Conservation (phyloP, 2,329 filamentous ascomycete species). For the Macroventuria anomochaeta region DNA sequence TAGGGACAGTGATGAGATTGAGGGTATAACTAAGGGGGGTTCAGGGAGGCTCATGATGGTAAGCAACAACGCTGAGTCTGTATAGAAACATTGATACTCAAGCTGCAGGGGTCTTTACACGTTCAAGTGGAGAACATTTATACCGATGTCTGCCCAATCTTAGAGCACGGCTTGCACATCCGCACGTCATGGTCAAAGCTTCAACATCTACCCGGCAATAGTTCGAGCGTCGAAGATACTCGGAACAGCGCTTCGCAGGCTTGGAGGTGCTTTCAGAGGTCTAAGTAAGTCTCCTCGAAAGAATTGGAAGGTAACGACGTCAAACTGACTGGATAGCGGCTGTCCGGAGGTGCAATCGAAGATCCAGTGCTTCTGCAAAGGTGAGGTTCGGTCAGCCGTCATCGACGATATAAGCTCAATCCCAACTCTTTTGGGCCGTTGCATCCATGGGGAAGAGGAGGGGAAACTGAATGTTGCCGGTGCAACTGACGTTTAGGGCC, state of each 20-base stretch:
- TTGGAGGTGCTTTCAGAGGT: not conserved
- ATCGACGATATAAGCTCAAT: not conserved
- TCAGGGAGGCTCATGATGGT: not conserved
- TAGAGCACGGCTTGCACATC: not conserved
- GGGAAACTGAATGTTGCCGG: slow-evolving; percentile 2
- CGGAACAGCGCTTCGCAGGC: slow-evolving; percentile 1
- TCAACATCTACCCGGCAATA: not conserved
- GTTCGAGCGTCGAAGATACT: slow-evolving; percentile 1
- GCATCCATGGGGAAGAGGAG: slow-evolving; percentile 7
- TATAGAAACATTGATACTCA: not conserved
- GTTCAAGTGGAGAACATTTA: slow-evolving; percentile 2
- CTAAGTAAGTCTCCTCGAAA: slow-evolving; percentile 9
- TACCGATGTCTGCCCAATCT: slow-evolving; percentile 7
- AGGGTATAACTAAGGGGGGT: not conserved
- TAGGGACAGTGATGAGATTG: not conserved
- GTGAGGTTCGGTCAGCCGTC: not conserved
- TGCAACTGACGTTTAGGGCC: not conserved
- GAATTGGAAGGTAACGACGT: not conserved
- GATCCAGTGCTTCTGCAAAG: not conserved
- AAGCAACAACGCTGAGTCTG: not conserved
- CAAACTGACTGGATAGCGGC: not conserved
- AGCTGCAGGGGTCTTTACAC: not conserved
- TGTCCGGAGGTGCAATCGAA: not conserved
- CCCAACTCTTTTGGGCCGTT: not conserved
- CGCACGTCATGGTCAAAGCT: slow-evolving; percentile 8